Percentiles rank a stretch among this genome's conserved stretches.
phyloP scores from a whole-genome alignment of 164 flowering plant genomes.

The Paratinospora sagittata region DNA sequence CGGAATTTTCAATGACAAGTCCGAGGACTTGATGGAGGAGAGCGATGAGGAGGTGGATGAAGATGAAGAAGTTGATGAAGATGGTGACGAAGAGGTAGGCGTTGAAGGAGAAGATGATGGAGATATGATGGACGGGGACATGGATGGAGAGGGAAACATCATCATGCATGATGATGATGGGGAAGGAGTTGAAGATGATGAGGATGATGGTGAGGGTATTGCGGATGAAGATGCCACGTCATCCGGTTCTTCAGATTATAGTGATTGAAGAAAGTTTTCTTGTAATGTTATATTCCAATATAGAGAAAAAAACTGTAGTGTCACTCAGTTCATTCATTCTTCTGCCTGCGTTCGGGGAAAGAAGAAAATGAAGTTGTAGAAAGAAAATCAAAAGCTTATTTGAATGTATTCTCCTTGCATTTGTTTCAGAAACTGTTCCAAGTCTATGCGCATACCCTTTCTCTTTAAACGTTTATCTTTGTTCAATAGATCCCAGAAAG shows the following conservation, averaged over 20 bases:
- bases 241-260: slow-evolving; percentile 52
- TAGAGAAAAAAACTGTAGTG: no score
- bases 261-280: slow-evolving; percentile 28
- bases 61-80: slow-evolving; percentile 26
- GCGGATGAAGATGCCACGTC: slow-evolving; percentile 23
- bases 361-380: background rate
- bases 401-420: background rate
- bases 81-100: slow-evolving; percentile 24
- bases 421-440: no score
- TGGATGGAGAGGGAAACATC: slow-evolving; percentile 9
- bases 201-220: slow-evolving; percentile 15
- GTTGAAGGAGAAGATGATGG: slow-evolving; percentile 28
- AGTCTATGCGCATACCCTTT: background rate
- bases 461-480: background rate
- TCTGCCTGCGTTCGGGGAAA: background rate
- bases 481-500: background rate
- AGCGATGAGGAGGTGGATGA: slow-evolving; percentile 35
- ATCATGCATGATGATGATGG: slow-evolving; percentile 23
- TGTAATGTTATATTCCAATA: slow-evolving; percentile 10
- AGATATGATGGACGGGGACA: slow-evolving; percentile 14
- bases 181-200: slow-evolving; percentile 12
- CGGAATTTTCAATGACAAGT: slow-evolving; percentile 19
- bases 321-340: background rate
- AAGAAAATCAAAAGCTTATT: background rate
- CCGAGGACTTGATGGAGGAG: slow-evolving; percentile 26